Evolutionary conservation across 495 filamentous ascomycete genomes (phyloP).

Genomic region (Letharia columbiana): DNA sequence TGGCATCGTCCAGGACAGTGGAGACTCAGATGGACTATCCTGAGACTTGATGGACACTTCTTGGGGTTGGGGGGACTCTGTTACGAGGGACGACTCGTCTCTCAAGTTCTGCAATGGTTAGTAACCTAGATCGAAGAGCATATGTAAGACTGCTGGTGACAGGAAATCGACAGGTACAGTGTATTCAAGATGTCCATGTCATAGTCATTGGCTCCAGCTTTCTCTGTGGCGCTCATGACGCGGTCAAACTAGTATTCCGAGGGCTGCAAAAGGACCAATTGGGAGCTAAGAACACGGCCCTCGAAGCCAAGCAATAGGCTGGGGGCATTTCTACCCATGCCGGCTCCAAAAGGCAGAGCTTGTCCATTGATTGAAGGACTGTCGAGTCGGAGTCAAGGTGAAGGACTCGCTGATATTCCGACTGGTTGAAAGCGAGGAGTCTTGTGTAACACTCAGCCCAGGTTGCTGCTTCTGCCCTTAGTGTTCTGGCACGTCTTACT

Average conservation of each 20-base stretch:
- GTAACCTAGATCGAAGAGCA: too few relatives aligned
- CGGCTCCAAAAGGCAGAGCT: conserved; percentile 58
- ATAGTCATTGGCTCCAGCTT: conserved; percentile 36
- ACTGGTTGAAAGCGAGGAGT: conserved; percentile 61
- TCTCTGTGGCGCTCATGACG: conserved; percentile 40
- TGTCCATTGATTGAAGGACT: conserved; percentile 58
- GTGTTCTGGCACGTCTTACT: too few relatives aligned
- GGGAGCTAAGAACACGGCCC: conserved; percentile 45
- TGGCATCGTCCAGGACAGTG: conserved; percentile 18
- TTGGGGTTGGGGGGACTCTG: too few relatives aligned
- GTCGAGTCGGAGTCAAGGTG: conserved; percentile 60
- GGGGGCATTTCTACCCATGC: conserved; percentile 53
- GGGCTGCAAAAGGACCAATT: conserved; percentile 57
- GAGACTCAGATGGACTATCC: too few relatives aligned
- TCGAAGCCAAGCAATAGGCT: conserved; percentile 61
- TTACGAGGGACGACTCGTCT: too few relatives aligned
- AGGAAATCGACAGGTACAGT: too few relatives aligned
- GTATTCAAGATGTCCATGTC: conserved; percentile 69
- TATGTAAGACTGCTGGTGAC: too few relatives aligned
- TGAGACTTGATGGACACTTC: too few relatives aligned
- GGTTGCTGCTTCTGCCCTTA: conserved; percentile 30
- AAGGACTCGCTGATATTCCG: conserved; percentile 57
- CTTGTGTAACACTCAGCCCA: conserved; percentile 62
- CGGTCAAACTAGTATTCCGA: conserved; percentile 44
- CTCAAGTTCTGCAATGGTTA: too few relatives aligned